Evolutionary conservation across 306 rosid species (phyloP), one percentile per base, ranked within the genome.

Genomic region (Citrullus colocynthis): DNA sequence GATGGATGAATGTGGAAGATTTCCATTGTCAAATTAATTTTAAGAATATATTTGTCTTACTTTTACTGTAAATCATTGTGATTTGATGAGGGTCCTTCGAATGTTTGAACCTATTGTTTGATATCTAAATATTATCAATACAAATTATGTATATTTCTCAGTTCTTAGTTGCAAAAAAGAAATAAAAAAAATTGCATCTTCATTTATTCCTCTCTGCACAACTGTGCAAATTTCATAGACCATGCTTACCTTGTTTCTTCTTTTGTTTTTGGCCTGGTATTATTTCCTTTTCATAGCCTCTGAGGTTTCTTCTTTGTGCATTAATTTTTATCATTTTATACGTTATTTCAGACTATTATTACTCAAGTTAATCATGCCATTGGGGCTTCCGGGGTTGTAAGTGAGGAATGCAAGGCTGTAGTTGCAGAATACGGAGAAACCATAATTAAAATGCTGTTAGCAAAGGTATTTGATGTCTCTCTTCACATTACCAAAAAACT

Each of bases 351-450:
- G 93, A 59, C 86, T 48, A 88, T 90, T 64, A 86, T 90, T 28
- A 84, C 94, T 36, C 86, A 90, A 86, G 84, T 90, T 75, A 90
- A 90, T 82, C 90, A 90, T 80, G 94, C 91, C 55, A 90, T 90
- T 83, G 94, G 94, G 54, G 94, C 94, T 54, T 59, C 94, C 3
- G 91, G 94, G 34, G 79, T 90, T 59, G 81, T 86, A 63, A 90
- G 91, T 80, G 88, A 88, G 80, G 91, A 90, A 78, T 90, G 91
- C 87, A 90, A 90, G 80, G 76, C 89, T 65, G 64, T 90, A 58
- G 94, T 90, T 80, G 79, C 88, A 17, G 81, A 88, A 78, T 90
- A 90, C 76, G 94, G 94, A 6, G 86, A 90, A 52, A 85, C 90
- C 82, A 90, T 90, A 60, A 80, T 90, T 39, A 39, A 90, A 74